Evolutionary conservation across 495 filamentous ascomycete species (phyloP), one percentile per base, ranked within the genome.

Genomic region (Penicillium herquei): DNA sequence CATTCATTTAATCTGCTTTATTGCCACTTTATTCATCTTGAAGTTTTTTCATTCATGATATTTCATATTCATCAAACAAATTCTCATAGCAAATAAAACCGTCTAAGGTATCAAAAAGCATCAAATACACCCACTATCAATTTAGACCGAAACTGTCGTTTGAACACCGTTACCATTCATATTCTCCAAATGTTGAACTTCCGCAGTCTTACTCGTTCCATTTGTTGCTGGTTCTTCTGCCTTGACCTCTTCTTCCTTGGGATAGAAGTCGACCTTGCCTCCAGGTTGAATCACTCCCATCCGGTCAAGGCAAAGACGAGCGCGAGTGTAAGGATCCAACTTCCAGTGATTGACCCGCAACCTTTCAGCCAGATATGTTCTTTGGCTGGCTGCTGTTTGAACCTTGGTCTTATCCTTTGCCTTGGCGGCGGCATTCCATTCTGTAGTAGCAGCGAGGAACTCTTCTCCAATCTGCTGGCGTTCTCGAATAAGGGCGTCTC

Each of bases 321-420:
- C 88, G n/a, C 91, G 76, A 7, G 88, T 39, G 66, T 90, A 91
- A 0, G 87, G 87, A 62, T 94, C 90, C 2, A 91, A 61, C 17
- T 73, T 67, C 93, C 94, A 98, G 70, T 97, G 95, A 54, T 91
- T 89, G 39, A 81, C 77, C 9, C 82, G 76, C 53, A 97, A 65
- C 44, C 79, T 68, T 55, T 81, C 81, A 0, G 84, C 73, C 3
- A 96, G 65, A 43, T 78, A 76, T 9, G 85, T 81, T 49, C 81
- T 77, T n/a, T 83, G 80, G 11, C 68, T 77, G 9, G 75, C 71
- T 46, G 87, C 81, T 30, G 79, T 75, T 10, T 60, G 52, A 11
- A 61, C 9, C 16, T 65, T 51, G 1, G 52, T 51, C 11, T 59
- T 21, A 14, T 71, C 61, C 17, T 67, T 80, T 81, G 82, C 52